Conservation (phyloP, 345 rosid genomes). For the Triadica sebifera region DNA sequence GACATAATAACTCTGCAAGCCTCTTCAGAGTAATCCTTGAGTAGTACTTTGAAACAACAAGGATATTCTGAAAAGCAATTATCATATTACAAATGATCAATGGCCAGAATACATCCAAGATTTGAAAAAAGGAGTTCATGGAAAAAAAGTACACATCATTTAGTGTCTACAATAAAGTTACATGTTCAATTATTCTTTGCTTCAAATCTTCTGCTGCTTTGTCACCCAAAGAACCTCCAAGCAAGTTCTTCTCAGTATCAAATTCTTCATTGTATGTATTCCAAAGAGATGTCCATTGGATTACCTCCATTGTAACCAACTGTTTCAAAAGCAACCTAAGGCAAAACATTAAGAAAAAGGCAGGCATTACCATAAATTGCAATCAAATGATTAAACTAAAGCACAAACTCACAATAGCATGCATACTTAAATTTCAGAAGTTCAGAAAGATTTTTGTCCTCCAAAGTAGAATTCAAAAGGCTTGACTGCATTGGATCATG, state of each 20-base stretch:
- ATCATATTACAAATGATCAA: constrained; percentile 8
- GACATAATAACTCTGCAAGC: constrained; percentile 84
- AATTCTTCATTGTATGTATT: constrained; percentile 75
- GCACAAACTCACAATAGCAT: neutral
- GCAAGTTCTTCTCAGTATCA: constrained; percentile 74
- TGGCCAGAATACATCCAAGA: neutral
- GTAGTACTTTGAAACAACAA: constrained; percentile 94
- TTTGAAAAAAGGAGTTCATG: neutral
- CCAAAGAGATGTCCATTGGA: constrained; percentile 97
- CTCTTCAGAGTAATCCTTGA: constrained; percentile 83
- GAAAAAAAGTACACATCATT: constrained; percentile 4
- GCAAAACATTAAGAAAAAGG: constrained; percentile 12
- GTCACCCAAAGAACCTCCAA: constrained; percentile 83
- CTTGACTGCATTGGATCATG: constrained; percentile 84
- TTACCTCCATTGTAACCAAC: constrained; percentile 95
- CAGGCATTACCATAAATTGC: neutral
- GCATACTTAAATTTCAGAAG: constrained; percentile 75
- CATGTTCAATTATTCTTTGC: constrained; percentile 93
- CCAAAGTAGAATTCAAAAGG: constrained; percentile 70
- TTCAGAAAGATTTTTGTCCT: constrained; percentile 77
- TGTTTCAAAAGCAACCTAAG: constrained; percentile 76
- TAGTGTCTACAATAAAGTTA: constrained; percentile 20
- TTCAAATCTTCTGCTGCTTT: constrained; percentile 95
- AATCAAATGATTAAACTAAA: neutral
- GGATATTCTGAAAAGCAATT: constrained; percentile 72